Base-by-base conservation (phyloP, 352 stramenopile genomes). In the Plasmopara muralis region DNA sequence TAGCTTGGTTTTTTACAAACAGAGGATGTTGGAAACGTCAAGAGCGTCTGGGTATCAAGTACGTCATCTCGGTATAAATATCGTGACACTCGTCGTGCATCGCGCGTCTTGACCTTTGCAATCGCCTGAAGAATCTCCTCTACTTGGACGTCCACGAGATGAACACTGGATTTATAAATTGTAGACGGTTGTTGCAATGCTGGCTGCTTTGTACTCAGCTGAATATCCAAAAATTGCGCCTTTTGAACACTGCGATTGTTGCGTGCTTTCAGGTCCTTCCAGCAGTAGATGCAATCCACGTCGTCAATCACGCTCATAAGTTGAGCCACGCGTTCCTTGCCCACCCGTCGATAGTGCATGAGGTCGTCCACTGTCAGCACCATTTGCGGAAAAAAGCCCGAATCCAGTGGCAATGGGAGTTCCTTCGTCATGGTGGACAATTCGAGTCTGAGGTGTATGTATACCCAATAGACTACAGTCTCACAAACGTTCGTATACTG, bases 311-410 rank as follows among this genome's bases (percentile, higher is more conserved):
- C 70, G 39, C 77, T 73, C 52, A 83, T 70, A 48, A 93, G 67
- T 41, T 86, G 64, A 8, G 57, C 52, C 40, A 93, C 62, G 9
- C 78, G 76, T 54, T 87, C 76, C 57, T 85, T 84, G 57, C 74
- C 68, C 1, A 89, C 60, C 8, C 77, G 78, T 25, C 81, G 72
- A 57, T 87, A 87, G 59, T 87, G 75, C 61, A 77, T 74, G 35
- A 90, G 57, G 48, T 93, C 77, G 13, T 88, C 75, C 9, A 77
- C 61, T 12, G 72, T 86, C 15, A 93, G 58, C 50, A 79, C 76
- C 57, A 93, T 61, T 50, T 87, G 77, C 41, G 82, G 82, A 65
- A 93, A 93, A 64, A 90, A 89, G 34, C 71, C 76, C 43, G 83
- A 56, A 47, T 74, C 70, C 18, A 88, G 66, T 46, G 82, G 69